Evolutionary conservation across 2,329 filamentous ascomycete species (phyloP).

Genomic region (Amauroascus niger): DNA sequence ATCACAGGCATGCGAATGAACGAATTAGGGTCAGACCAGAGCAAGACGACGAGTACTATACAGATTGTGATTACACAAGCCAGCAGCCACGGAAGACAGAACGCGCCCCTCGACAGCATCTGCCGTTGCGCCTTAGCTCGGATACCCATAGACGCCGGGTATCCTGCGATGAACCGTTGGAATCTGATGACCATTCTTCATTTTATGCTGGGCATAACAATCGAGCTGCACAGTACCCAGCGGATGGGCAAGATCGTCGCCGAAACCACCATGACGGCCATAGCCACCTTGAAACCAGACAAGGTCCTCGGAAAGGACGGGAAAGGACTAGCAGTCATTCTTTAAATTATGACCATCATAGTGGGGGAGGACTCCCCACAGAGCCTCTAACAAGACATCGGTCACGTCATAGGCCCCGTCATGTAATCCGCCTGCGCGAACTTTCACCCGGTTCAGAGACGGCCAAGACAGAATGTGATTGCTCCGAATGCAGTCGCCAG

Average conservation of each 20-base stretch:
- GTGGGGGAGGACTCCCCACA: neutral
- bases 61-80: neutral
- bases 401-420: neutral
- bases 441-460: neutral
- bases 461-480: neutral
- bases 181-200: neutral
- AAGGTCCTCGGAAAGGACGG: neutral
- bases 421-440: neutral
- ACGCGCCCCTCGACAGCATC: neutral
- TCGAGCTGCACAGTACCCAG: neutral
- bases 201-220: neutral
- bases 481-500: neutral
- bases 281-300: neutral
- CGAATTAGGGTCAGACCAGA: neutral
- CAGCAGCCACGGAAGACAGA: neutral
- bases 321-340: conserved; percentile 1
- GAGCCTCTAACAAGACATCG: neutral
- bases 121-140: neutral
- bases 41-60: neutral
- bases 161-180: neutral
- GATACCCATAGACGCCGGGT: neutral
- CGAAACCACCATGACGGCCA: neutral
- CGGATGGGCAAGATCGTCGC: neutral
- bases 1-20: neutral
- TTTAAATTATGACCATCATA: neutral